phyloP scores from a whole-genome alignment of 768 basidiomycete species.

The Panaeolus cyanescens region DNA sequence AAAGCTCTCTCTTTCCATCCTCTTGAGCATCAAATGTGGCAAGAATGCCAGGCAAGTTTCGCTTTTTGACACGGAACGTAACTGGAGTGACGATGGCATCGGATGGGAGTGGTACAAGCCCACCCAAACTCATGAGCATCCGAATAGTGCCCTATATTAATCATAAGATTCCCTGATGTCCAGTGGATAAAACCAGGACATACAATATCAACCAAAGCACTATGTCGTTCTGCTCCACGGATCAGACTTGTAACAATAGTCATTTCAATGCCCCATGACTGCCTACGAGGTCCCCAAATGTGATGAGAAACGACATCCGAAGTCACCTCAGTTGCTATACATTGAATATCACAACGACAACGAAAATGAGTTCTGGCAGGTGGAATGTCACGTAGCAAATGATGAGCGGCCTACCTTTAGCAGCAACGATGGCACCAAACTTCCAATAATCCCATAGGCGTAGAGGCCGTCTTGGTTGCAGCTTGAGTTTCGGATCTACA shows the following conservation, averaged over 20 bases:
- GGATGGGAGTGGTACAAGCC: constrained; percentile 83
- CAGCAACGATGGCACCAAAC: constrained; percentile 62
- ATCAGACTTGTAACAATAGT: constrained; percentile 85
- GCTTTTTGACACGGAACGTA: constrained; percentile 78
- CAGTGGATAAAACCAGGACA: constrained; percentile 24
- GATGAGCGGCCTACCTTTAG: constrained; percentile 54
- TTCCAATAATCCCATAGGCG: constrained; percentile 74
- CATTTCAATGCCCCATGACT: constrained; percentile 95
- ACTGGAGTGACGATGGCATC: constrained; percentile 96
- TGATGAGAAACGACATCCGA: constrained; percentile 77
- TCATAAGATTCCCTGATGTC: neutral
- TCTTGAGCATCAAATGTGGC: constrained; percentile 73
- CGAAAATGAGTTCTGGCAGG: constrained; percentile 9
- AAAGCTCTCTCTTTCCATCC: constrained; percentile 76
- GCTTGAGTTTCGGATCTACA: constrained; percentile 67
- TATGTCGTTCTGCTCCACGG: constrained; percentile 81
- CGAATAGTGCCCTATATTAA: constrained; percentile 48
- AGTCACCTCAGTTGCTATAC: constrained; percentile 49
- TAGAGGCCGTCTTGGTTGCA: constrained; percentile 53
- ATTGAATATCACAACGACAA: neutral
- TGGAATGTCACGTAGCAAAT: neutral
- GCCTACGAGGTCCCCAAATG: constrained; percentile 84
- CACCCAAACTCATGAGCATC: constrained; percentile 73
- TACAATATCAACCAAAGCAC: constrained; percentile 82
- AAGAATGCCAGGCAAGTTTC: constrained; percentile 79